Evolutionary conservation across 768 basidiomycete species (phyloP).

Genomic region (Rhizopogon sp.): DNA sequence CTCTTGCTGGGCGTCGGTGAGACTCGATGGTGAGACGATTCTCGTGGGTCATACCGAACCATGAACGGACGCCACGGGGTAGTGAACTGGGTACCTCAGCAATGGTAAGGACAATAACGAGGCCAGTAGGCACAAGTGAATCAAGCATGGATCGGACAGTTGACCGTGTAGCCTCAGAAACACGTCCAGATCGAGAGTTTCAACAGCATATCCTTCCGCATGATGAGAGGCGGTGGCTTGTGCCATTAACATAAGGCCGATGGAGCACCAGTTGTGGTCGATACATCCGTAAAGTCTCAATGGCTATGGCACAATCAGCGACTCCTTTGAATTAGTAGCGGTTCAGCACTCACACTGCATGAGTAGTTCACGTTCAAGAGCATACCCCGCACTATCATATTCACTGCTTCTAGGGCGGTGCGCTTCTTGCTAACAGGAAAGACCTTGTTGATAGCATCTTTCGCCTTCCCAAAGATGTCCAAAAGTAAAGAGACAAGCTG

Average conservation of each 20-base stretch:
- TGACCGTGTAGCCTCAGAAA: conserved; percentile 78
- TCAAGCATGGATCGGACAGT: conserved; percentile 91
- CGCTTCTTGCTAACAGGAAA: conserved; percentile 79
- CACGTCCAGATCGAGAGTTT: conserved; percentile 85
- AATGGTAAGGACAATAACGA: conserved; percentile 86
- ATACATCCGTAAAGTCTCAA: conserved; percentile 88
- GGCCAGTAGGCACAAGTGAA: conserved; percentile 85
- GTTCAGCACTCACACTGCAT: conserved; percentile 63
- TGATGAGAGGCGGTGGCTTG: conserved; percentile 92
- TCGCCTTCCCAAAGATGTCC: conserved; percentile 64
- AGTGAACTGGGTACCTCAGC: conserved; percentile 71
- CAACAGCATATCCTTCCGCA: conserved; percentile 92
- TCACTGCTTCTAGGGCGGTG: conserved; percentile 88
- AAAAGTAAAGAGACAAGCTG: conserved; percentile 81
- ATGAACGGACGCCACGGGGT: conserved; percentile 77
- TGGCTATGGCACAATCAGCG: conserved; percentile 44
- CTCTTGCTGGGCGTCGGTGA: conserved; percentile 50
- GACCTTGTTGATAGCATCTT: conserved; percentile 62
- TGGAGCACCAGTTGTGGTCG: conserved; percentile 83
- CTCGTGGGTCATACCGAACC: conserved; percentile 82
- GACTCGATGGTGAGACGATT: conserved; percentile 64
- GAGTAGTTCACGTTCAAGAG: conserved; percentile 82
- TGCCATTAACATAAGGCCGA: conserved; percentile 81
- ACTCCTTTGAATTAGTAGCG: not conserved
- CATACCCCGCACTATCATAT: conserved; percentile 74